These are phyloP conservation scores for Saposhnikovia divaricata DNA, from an alignment of 129 eudicot species.

Conservation along the genomic window DNA sequence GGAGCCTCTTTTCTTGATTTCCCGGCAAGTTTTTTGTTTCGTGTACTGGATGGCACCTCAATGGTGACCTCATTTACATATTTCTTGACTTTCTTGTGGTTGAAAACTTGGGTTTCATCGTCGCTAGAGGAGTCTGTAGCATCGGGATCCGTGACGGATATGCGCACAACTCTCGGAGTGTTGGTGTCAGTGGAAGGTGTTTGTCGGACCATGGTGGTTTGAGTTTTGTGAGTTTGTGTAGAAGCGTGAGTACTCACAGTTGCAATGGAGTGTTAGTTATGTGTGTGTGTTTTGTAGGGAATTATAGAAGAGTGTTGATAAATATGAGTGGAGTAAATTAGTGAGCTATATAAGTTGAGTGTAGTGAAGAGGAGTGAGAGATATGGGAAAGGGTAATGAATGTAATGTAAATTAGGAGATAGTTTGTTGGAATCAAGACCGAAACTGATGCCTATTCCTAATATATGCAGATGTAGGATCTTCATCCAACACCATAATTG, in stretches of 20 bases:
- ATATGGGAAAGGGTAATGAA: background rate
- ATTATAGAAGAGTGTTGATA: background rate
- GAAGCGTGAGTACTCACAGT: background rate
- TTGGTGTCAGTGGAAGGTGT: background rate
- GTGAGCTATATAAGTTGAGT: background rate
- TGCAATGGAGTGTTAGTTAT: conserved; percentile 16
- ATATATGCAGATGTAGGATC: background rate
- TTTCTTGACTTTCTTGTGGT: conserved; percentile 42
- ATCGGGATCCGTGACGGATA: conserved; percentile 76
- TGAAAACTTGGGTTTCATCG: conserved; percentile 23
- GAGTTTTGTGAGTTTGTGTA: conserved; percentile 23
- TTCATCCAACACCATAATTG: background rate
- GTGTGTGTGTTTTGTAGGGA: background rate
- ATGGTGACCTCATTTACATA: conserved; percentile 57
- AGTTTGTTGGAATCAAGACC: conserved; percentile 2
- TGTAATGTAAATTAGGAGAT: background rate
- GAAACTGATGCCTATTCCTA: background rate
- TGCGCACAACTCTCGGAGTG: conserved; percentile 45
- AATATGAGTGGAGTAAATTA: background rate
- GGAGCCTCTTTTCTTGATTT: conserved; percentile 15
- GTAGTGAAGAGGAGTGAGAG: background rate
- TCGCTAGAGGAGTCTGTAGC: conserved; percentile 92
- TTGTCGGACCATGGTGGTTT: conserved; percentile 24
- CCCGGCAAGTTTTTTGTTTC: conserved; percentile 12
- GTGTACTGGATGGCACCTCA: background rate